These are phyloP conservation scores for Yamadazyma takamatsuzukensis DNA, from an alignment of 805 yeast species.

Conservation along the genomic window DNA sequence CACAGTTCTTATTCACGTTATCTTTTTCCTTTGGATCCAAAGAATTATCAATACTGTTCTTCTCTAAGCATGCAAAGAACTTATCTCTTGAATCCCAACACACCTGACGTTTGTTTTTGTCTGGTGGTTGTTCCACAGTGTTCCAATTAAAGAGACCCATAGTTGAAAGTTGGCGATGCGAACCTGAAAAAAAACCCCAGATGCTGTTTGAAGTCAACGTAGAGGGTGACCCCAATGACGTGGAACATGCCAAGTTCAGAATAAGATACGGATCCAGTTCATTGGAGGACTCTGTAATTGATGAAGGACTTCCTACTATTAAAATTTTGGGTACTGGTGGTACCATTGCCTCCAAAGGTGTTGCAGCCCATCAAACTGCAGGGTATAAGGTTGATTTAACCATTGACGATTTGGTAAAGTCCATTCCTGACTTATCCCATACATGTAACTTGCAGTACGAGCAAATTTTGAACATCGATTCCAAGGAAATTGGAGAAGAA, in stretches of 20 bases:
- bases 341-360: slow-evolving; percentile 43
- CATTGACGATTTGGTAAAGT: slow-evolving; percentile 46
- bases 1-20: slow-evolving; percentile 55
- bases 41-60: slow-evolving; percentile 65
- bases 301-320: slow-evolving; percentile 25
- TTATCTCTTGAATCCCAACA: slow-evolving; percentile 92
- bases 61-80: slow-evolving; percentile 72
- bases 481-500: slow-evolving; percentile 50
- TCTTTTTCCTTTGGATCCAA: slow-evolving; percentile 48
- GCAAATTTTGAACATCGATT: slow-evolving; percentile 60
- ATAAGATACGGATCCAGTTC: slow-evolving; percentile 35
- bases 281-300: slow-evolving; percentile 12
- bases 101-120: slow-evolving; percentile 62
- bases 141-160: not conserved
- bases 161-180: too few species aligned
- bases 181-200: too few species aligned
- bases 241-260: slow-evolving; percentile 30
- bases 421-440: slow-evolving; percentile 53
- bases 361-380: slow-evolving; percentile 36
- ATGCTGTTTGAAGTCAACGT: slow-evolving; percentile 11
- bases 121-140: slow-evolving; percentile 42
- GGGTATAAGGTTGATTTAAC: slow-evolving; percentile 42
- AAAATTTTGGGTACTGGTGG: slow-evolving; percentile 46
- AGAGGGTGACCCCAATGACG: slow-evolving; percentile 22
- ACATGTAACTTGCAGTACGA: slow-evolving; percentile 59